These are phyloP conservation scores for Boechera retrofracta DNA, from an alignment of 345 rosid species.

Conservation along the genomic window DNA sequence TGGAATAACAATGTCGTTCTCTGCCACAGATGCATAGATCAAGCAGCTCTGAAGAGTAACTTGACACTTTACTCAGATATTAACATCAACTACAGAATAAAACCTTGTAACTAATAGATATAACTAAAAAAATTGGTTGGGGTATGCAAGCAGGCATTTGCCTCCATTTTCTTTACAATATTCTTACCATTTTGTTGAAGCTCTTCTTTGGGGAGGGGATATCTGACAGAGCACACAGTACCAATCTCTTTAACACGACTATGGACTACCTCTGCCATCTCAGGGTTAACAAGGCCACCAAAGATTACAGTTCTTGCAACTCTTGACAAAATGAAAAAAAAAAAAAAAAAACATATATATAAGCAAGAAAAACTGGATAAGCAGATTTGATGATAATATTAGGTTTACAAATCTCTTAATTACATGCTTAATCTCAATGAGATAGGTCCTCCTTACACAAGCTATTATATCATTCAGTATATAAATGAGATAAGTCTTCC, in stretches of 20 bases:
- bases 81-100: not conserved
- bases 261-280: slow-evolving; percentile 79
- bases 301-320: slow-evolving; percentile 89
- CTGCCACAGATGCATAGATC: slow-evolving; percentile 22
- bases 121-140: not conserved
- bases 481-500: not conserved
- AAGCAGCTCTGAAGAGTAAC: not conserved
- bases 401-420: slow-evolving; percentile 2
- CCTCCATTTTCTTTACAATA: not conserved
- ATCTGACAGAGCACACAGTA: slow-evolving; percentile 74
- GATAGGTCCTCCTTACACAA: not conserved
- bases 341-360: not conserved
- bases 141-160: not conserved
- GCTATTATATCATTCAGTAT: no score
- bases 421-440: not conserved
- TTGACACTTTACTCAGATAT: not conserved
- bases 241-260: slow-evolving; percentile 66
- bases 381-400: not conserved
- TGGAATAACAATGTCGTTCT: slow-evolving; percentile 20
- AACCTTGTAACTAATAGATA: slow-evolving; percentile 1
- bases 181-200: slow-evolving; percentile 74
- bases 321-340: slow-evolving; percentile 50
- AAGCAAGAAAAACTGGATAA: not conserved
- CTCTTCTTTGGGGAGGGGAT: slow-evolving; percentile 79
- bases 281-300: slow-evolving; percentile 77